phyloP scores from a whole-genome alignment of 495 filamentous ascomycete genomes.

The Penicillium paxilli region DNA sequence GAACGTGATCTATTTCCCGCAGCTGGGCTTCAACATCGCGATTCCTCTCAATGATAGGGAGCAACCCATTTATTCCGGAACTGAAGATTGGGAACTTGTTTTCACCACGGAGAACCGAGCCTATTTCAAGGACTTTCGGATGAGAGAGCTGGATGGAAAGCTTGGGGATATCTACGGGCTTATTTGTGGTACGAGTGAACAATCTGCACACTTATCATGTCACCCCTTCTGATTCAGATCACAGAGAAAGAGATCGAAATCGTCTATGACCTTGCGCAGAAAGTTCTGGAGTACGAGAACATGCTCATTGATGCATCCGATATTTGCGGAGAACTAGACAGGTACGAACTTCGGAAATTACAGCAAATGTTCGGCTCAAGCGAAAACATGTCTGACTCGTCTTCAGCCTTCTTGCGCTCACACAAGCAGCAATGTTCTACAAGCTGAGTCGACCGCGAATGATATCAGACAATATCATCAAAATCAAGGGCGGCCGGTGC shows the following conservation, averaged over 20 bases:
- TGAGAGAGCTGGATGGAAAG: slow-evolving; percentile 79
- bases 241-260: slow-evolving; percentile 91
- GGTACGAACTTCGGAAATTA: slow-evolving; percentile 44
- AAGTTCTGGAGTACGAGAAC: slow-evolving; percentile 69
- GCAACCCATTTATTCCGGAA: slow-evolving; percentile 65
- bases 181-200: slow-evolving; percentile 66
- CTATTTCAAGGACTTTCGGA: slow-evolving; percentile 86
- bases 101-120: slow-evolving; percentile 71
- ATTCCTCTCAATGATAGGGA: slow-evolving; percentile 65
- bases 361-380: not conserved
- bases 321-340: slow-evolving; percentile 83
- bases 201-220: not conserved
- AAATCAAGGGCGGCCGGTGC: slow-evolving; percentile 81
- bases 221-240: not conserved
- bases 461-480: slow-evolving; percentile 68
- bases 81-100: slow-evolving; percentile 70
- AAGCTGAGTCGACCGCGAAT: slow-evolving; percentile 70
- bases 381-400: slow-evolving; percentile 6
- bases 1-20: slow-evolving; percentile 84
- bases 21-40: slow-evolving; percentile 85
- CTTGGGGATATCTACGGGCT: slow-evolving; percentile 83
- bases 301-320: slow-evolving; percentile 67
- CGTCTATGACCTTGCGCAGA: slow-evolving; percentile 72
- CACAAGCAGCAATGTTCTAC: slow-evolving; percentile 75
- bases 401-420: slow-evolving; percentile 73